Base-by-base conservation (phyloP, 2,329 filamentous ascomycete genomes). In the Triangularia verruculosa region DNA sequence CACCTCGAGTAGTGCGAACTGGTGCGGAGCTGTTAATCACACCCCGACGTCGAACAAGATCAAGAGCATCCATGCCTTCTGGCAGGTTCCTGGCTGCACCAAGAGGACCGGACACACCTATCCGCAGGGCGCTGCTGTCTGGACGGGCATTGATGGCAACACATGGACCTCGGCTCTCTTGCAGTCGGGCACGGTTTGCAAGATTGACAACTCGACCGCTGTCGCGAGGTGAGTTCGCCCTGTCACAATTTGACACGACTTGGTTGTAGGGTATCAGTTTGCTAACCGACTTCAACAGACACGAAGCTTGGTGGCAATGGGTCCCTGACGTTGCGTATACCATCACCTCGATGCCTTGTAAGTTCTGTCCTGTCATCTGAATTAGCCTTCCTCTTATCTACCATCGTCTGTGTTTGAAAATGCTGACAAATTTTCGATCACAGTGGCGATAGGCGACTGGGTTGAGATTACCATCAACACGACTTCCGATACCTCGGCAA, bases 111-210 rank as follows among this genome's bases (percentile, higher is more conserved):
- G 68, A 5, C 58, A 65, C 1, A 56, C 47, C 2, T 72, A 64
- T 32, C 71, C 71, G 8, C 71, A 72, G 34, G 69, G 65, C 1
- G 68, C 67, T 12, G 71, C 70, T 4, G 62, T 63, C 15, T 72
- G 71, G 71, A 61, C 66, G 5, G 71, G 71, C 4, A 72, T 72
- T 39, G 71, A 72, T 30, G 71, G 71, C 2, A 66, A 70, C 22
- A 62, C 60, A 1, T 66, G 34, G 53, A 65, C 62, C 2, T 39
- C 59, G 1, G 65, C 68, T 2, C 57, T 72, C 32, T 25, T 72
- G 13, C 71, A 72, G 66, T 58, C 69, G 1, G 71, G 71, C 7
- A 69, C 69, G 2, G 67, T 70, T 13, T 71, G 70, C 57, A 69
- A 67, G 67, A 67, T 69, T 54, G 65, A 70, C 17, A 68, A 66